Conservation (phyloP, 495 filamentous ascomycete species). For the Penicillium argentinense region DNA sequence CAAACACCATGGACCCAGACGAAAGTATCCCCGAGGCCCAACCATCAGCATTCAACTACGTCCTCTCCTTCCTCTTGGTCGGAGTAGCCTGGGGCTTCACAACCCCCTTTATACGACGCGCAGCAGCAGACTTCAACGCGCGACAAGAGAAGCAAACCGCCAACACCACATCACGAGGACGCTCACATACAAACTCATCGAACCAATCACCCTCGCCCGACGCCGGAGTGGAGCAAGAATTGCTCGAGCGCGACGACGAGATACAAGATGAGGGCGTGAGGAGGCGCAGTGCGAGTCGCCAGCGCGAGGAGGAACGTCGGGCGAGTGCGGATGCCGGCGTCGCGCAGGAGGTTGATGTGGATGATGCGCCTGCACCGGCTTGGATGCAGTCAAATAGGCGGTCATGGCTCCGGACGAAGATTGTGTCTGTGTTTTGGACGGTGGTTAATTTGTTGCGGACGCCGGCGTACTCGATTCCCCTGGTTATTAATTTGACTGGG, state of each 20-base stretch:
- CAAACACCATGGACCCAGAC: slow-evolving; percentile 32
- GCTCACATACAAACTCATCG: slow-evolving; percentile 4
- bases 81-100: slow-evolving; percentile 81
- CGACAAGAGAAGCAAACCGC: slow-evolving; percentile 37
- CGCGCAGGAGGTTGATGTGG: slow-evolving; percentile 17
- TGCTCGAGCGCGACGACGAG: slow-evolving; percentile 11
- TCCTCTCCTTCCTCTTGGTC: slow-evolving; percentile 87
- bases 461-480: slow-evolving; percentile 79
- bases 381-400: slow-evolving; percentile 21
- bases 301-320: slow-evolving; percentile 1
- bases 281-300: slow-evolving; percentile 19
- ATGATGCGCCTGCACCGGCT: slow-evolving; percentile 23
- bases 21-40: slow-evolving; percentile 48
- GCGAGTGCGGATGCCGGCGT: background rate
- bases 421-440: slow-evolving; percentile 62
- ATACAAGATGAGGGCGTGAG: slow-evolving; percentile 11
- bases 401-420: slow-evolving; percentile 54
- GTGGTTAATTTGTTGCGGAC: slow-evolving; percentile 76
- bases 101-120: slow-evolving; percentile 59
- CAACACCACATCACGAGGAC: slow-evolving; percentile 4
- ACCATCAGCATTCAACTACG: slow-evolving; percentile 72
- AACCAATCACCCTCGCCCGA: background rate
- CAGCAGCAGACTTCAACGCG: slow-evolving; percentile 58
- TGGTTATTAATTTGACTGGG: slow-evolving; percentile 89
- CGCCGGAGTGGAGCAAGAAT: slow-evolving; percentile 23